Base-by-base conservation (phyloP, 2,329 filamentous ascomycete genomes). In the Byssochlamys sp. region DNA sequence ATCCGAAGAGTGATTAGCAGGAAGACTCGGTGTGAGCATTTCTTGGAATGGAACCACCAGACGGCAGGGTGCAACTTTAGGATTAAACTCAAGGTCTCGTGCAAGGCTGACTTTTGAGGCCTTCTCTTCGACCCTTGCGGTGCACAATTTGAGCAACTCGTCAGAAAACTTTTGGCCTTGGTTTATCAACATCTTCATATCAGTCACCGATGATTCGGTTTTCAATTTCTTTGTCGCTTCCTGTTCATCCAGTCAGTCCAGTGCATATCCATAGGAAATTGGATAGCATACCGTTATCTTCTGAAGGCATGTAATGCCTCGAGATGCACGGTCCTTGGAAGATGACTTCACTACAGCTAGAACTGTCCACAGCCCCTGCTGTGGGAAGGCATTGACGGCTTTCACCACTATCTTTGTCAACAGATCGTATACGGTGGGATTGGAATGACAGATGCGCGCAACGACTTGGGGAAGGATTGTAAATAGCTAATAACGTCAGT, bases 381-480 rank as follows among this genome's bases (percentile, higher is more conserved):
- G 90, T 0, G 94, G 92, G 71, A 96, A 89, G n/a, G 84, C 80
- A 49, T 85, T 81, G 7, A 95, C 86, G n/a, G 96, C 90, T 69
- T 89, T 92, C 60, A 87, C 77, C 57, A 99, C 91, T 63, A 97
- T 92, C 33, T 81, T 81, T 55, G 86, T 84, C 5, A 99, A 77
- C 9, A 89, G 78, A 58, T 86, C 84, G 73, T 90, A 95, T 1
- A 96, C 90, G 1, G 85, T 83, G 3, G 73, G 73, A 69, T 96
- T 89, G 0, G 87, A 85, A 74, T 99, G 94, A 52, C 89, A 89
- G 66, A 99, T 96, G 31, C 94, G 86, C n/a, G 92, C 94, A 57
- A 99, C 89, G 60, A 99, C 88, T 73, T 99, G 94, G 4, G 94
- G 89, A 49, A 99, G 79, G 4, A 92, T 84, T 1, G 80, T 81